A percentile compares a stretch with the other conserved stretches of the same genome.
phyloP scores from a whole-genome alignment of 495 filamentous ascomycete species.

The Tuber indicum region DNA sequence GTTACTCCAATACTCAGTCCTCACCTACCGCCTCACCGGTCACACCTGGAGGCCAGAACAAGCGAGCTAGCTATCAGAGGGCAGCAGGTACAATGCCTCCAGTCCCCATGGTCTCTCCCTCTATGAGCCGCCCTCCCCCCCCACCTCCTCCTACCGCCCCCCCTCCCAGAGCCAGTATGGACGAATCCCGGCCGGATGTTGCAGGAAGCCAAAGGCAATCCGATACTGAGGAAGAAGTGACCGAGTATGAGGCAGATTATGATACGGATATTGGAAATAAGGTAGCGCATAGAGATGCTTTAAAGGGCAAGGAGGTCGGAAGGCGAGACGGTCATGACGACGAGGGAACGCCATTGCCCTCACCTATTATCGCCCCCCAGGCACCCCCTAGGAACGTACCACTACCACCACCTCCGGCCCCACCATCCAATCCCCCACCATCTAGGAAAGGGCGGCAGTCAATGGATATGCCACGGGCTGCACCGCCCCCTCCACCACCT shows the following conservation, averaged over 20 bases:
- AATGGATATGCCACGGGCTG: conserved; percentile 62
- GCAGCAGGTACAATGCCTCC: conserved; percentile 44
- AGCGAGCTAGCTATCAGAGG: conserved; percentile 52
- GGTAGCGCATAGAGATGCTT: conserved; percentile 80
- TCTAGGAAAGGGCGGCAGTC: conserved; percentile 47
- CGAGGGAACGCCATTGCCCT: conserved; percentile 44
- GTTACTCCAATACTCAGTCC: conserved; percentile 43
- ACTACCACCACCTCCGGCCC: conserved; percentile 51
- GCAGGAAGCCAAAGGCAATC: conserved; percentile 35
- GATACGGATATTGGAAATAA: conserved; percentile 94
- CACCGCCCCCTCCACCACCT: conserved; percentile 60
- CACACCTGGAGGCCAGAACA: conserved; percentile 45
- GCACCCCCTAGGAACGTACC: conserved; percentile 47
- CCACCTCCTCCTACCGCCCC: conserved; percentile 58
- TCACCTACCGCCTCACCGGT: conserved; percentile 51
- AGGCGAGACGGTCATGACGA: conserved; percentile 51
- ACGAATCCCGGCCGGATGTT: conserved; percentile 40
- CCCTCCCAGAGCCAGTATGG: conserved; percentile 63
- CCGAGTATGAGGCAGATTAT: conserved; percentile 96
- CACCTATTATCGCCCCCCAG: conserved; percentile 44
- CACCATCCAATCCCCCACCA: conserved; percentile 43
- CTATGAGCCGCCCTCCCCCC: conserved; percentile 51
- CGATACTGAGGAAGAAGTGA: conserved; percentile 71
- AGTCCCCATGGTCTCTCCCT: conserved; percentile 41
- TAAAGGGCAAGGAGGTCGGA: conserved; percentile 74